phyloP scores from a whole-genome alignment of 2,329 filamentous ascomycete genomes.

The Aspergillus fischeri region DNA sequence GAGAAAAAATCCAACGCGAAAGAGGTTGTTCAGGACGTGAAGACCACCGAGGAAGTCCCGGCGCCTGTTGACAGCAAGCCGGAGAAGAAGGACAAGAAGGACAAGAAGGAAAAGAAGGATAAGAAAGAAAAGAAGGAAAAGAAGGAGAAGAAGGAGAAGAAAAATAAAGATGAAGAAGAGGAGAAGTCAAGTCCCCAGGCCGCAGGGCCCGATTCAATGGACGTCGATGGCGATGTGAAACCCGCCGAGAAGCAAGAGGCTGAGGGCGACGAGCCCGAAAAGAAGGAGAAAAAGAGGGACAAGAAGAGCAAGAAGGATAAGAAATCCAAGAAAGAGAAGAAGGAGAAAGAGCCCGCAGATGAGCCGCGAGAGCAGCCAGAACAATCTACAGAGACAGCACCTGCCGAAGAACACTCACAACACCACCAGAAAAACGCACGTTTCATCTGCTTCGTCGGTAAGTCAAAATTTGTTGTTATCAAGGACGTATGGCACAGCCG shows the following conservation, averaged over 20 bases:
- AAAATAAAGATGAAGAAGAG: conserved; percentile 5
- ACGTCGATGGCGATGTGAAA: conserved; percentile 7
- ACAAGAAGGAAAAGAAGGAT: conserved; percentile 3
- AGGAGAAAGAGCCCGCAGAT: conserved; percentile 25
- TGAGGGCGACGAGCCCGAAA: conserved; percentile 13
- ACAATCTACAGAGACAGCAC: conserved; percentile 13
- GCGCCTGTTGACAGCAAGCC: conserved; percentile 12
- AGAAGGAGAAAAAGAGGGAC: conserved; percentile 14
- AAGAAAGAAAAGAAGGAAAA: conserved; percentile 16
- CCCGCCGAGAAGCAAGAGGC: conserved; percentile 18
- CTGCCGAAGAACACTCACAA: conserved; percentile 12
- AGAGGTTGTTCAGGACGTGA: conserved; percentile 10
- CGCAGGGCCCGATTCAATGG: conserved; percentile 5
- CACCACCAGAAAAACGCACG: conserved; percentile 44
- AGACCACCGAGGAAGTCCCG: conserved; percentile 2
- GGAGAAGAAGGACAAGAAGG: conserved; percentile 8
- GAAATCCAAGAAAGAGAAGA: conserved; percentile 27
- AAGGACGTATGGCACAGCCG: not conserved
- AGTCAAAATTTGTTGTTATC: conserved; percentile 14
- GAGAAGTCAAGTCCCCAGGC: not conserved
- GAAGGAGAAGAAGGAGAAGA: conserved; percentile 14
- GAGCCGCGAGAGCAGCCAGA: conserved; percentile 21
- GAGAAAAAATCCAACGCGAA: conserved; percentile 12
- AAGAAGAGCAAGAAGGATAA: conserved; percentile 18
- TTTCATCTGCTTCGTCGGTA: conserved; percentile 76